Evolutionary conservation across 768 basidiomycete species (phyloP).

Genomic region (Pisolithus orientalis): DNA sequence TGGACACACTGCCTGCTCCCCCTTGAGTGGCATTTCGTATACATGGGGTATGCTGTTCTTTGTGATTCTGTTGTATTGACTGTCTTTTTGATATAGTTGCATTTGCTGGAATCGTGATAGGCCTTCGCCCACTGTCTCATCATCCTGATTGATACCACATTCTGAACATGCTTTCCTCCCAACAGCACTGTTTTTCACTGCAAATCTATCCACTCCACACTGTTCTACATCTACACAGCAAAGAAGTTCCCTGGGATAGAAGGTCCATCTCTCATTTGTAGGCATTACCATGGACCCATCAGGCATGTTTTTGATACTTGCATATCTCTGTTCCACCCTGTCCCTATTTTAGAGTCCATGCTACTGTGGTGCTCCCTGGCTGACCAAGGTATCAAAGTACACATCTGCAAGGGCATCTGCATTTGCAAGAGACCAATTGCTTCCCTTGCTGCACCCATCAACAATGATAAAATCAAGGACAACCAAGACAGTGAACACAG

Average conservation of each 20-base stretch:
- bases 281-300: neutral
- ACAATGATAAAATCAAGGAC: slow-evolving; percentile 20
- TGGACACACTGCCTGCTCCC: too few relatives aligned
- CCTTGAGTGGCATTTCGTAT: too few relatives aligned
- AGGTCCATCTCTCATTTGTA: slow-evolving; percentile 41
- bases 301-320: too few relatives aligned
- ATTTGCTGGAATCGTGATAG: too few relatives aligned
- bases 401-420: slow-evolving; percentile 87
- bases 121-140: too few relatives aligned
- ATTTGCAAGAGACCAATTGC: slow-evolving; percentile 64
- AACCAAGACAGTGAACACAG: slow-evolving; percentile 18
- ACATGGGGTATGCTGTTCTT: too few relatives aligned
- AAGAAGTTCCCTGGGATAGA: slow-evolving; percentile 98
- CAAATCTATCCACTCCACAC: slow-evolving; percentile 80
- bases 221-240: slow-evolving; percentile 92
- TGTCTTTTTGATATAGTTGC: too few relatives aligned
- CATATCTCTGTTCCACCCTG: too few relatives aligned
- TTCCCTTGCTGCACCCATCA: slow-evolving; percentile 20
- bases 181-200: slow-evolving; percentile 86
- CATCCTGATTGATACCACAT: neutral
- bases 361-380: slow-evolving; percentile 83
- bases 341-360: slow-evolving; percentile 61
- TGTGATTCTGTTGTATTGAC: too few relatives aligned
- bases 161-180: neutral
- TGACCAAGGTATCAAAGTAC: slow-evolving; percentile 95